phyloP scores from a whole-genome alignment of 2,329 filamentous ascomycete genomes.

The Pyrenophora teres region DNA sequence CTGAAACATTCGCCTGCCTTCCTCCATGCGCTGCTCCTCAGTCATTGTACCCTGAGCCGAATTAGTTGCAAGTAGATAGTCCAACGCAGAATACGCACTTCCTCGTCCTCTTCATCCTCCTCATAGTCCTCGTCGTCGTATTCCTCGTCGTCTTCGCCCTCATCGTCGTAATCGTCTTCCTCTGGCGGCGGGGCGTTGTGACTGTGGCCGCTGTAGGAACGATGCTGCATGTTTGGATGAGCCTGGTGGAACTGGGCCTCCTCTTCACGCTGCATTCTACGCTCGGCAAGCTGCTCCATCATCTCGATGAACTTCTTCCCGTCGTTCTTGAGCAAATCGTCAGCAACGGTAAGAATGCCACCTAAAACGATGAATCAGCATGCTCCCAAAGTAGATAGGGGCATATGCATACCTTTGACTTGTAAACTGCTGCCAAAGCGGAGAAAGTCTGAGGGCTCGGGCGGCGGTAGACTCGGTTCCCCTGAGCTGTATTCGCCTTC shows the following conservation, averaged over 20 bases:
- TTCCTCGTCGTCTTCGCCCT: constrained; percentile 65
- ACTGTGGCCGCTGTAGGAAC: constrained; percentile 62
- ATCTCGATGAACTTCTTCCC: constrained; percentile 99
- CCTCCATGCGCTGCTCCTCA: constrained; percentile 98
- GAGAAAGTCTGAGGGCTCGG: constrained; percentile 83
- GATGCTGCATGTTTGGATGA: constrained; percentile 59
- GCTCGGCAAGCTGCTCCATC: constrained; percentile 99
- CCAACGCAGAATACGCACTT: constrained; percentile 34
- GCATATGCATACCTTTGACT: constrained; percentile 70
- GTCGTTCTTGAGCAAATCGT: constrained; percentile 98
- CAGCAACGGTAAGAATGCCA: constrained; percentile 97
- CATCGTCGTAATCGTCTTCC: constrained; percentile 78
- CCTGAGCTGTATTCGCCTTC: constrained; percentile 71
- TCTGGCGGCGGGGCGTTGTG: constrained; percentile 67
- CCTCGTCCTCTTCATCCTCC: constrained; percentile 42
- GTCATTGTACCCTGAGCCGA: constrained; percentile 84
- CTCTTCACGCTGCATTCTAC: constrained; percentile 94
- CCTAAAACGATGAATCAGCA: constrained; percentile 59
- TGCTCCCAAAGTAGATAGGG: constrained; percentile 15
- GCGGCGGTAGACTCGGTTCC: constrained; percentile 67
- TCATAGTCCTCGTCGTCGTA: constrained; percentile 64
- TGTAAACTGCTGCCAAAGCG: constrained; percentile 97
- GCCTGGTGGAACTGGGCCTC: constrained; percentile 70
- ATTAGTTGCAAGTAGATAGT: constrained; percentile 28
- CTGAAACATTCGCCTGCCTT: constrained; percentile 97